phyloP scores from a whole-genome alignment of 305 asterid species.

The Striga hermonthica region DNA sequence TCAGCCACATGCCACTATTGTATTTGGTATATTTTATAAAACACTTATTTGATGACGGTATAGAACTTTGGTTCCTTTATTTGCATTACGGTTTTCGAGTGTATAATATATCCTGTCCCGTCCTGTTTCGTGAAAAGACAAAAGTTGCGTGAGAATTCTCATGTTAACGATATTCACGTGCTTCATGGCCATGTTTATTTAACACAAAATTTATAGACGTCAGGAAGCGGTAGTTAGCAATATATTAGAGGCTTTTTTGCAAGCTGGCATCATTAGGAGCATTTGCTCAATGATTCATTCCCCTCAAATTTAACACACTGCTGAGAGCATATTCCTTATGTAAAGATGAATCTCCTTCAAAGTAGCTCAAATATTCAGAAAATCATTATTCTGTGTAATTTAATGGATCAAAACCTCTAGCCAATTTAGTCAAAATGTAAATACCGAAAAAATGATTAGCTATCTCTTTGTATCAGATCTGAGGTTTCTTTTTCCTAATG shows the following conservation, averaged over 20 bases:
- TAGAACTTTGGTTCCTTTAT: background rate
- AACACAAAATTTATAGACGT: background rate
- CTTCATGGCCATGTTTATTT: background rate
- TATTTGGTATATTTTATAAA: background rate
- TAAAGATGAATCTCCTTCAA: background rate
- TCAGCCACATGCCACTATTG: background rate
- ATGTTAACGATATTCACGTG: background rate
- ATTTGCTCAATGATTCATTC: background rate
- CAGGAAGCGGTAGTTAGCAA: background rate
- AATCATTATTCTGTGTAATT: background rate
- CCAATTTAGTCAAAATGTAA: background rate
- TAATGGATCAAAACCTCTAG: background rate
- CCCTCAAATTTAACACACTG: background rate
- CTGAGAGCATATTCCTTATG: background rate
- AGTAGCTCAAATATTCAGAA: background rate
- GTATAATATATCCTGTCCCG: background rate
- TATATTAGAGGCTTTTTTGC: background rate
- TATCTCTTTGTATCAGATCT: background rate
- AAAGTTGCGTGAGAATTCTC: no score
- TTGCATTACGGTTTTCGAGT: background rate
- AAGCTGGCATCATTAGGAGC: background rate
- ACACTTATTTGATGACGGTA: conserved; percentile 6
- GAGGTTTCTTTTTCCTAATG: background rate
- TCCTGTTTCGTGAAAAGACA: no score
- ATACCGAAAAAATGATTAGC: background rate